Base-by-base conservation (phyloP, 768 basidiomycete species). In the Boletus rufocinnamomeus region DNA sequence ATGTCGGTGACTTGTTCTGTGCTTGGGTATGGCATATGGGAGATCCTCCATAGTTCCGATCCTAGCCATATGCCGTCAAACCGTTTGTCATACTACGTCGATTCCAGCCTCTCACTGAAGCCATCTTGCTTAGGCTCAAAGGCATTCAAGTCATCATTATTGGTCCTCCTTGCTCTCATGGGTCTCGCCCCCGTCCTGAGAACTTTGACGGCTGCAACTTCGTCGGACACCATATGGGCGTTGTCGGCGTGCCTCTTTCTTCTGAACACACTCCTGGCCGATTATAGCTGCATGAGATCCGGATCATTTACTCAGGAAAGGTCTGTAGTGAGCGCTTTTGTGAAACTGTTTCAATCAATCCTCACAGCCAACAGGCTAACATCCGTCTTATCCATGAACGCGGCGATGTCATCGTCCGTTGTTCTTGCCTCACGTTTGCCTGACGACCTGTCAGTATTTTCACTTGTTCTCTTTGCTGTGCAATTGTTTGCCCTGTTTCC, bases 191-290 rank as follows among this genome's bases (percentile, higher is more conserved):
- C 97, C 16, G 90, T 98, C 11, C 78, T 98, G 56, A 84, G 88
- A 67, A 98, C 96, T 6, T 76, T 99, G 68, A 96, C 94, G 30
- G 90, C 92, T 40, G 93, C 95, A 27, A 98, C 95, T 5, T 97
- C 96, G 40, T 91, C 91, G 14, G 97, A 99, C 72, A 94, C 94
- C 30, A 95, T 98, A 63, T 98, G 94, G 94, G 95, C 96, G 7
- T 75, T 98, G 51, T 85, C 93, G n/a, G 91, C 91, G 4, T 79
- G 81, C 52, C 82, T 98, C 45, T 92, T 98, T 72, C 77, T 84
- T 52, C 76, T 97, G 40, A 93, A 95, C 70, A 80, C 86, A 21
- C 76, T 95, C 57, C 76, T 98, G 49, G 90, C 90, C 16, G 93
- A 97, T 74, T 96, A 93, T 70, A 83, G 84, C 59, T 78, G 80